Base-by-base conservation (phyloP, 176 grass and related monocot species). In the Neostapfia colusana region DNA sequence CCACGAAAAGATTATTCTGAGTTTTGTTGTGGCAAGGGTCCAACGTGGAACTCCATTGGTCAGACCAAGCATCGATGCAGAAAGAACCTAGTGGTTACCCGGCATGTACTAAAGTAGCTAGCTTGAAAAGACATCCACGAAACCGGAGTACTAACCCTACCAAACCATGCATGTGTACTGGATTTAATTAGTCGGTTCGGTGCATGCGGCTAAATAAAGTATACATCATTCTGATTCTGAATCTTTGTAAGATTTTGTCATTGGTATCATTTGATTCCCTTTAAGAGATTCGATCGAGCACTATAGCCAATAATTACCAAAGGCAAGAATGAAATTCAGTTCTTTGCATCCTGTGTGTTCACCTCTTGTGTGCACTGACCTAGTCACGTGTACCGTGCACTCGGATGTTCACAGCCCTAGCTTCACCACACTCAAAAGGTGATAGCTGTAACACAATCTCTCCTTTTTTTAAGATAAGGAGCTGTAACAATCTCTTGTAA, bases 31-130 rank as follows among this genome's bases (percentile, higher is more conserved):
- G 53, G 54, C 15, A 21, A 72, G 44, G 74, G 65, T 26, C 53
- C 80, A 55, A 88, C 69, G 86, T 88, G 80, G 69, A 88, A 75
- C 59, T 69, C 63, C 75, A 40, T 56, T 8, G 75, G 44, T 88
- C 75, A 69, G 79, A 83, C 63, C 56, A 46, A 83, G 75, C 70
- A 63, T 68, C 37, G 69, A 88, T 56, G 81, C 54, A 69, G 81
- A 85, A 72, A 84, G 58, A 64, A 38, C 61, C 34, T 58, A 69
- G 75, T 65, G 67, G 57, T 44, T 84, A 50, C 49, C 31, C 31
- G 31, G 31, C 63, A n/a, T n/a, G 48, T 48, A 75, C 15, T n/a
- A 65, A 51, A 51, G 48, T 51, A 51, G 18, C 8, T 81, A 44
- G 12, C 8, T 51, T 42, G 13, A 65, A 70, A 76, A 65, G 72